Percentiles rank a stretch among this genome's conserved stretches.
phyloP scores from a whole-genome alignment of 2,329 filamentous ascomycete species.

The Aureobasidium leucospermi region DNA sequence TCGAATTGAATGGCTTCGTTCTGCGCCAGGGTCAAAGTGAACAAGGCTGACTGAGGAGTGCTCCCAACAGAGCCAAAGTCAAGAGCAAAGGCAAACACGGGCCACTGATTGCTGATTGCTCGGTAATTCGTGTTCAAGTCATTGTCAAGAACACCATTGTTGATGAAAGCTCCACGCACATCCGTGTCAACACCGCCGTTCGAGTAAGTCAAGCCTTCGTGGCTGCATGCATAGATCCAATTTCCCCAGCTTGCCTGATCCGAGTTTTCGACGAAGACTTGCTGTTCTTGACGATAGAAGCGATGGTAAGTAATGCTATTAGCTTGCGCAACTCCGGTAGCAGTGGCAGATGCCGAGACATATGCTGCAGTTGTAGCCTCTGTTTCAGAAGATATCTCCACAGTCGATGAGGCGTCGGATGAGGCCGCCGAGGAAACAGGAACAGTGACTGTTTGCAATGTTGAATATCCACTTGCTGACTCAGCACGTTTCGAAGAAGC shows the following conservation, averaged over 20 bases:
- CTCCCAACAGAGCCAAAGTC: slow-evolving; percentile 40
- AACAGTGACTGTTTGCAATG: not conserved
- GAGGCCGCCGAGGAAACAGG: not conserved
- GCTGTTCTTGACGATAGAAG: slow-evolving; percentile 25
- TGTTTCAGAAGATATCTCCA: not conserved
- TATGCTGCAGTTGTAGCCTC: not conserved
- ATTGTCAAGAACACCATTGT: slow-evolving; percentile 38
- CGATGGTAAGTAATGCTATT: slow-evolving; percentile 23
- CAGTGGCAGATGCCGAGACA: not conserved
- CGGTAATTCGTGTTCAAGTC: slow-evolving; percentile 41
- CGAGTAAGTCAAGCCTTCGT: slow-evolving; percentile 37
- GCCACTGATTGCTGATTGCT: slow-evolving; percentile 41
- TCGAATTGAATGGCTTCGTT: slow-evolving; percentile 45
- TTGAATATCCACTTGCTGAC: not conserved
- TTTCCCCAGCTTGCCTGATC: slow-evolving; percentile 47
- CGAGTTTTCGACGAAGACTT: slow-evolving; percentile 37
- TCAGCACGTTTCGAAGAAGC: not conserved
- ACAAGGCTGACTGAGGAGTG: slow-evolving; percentile 33
- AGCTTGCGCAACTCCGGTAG: not conserved
- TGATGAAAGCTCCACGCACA: slow-evolving; percentile 42
- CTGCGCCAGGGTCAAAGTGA: slow-evolving; percentile 45
- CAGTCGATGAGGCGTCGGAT: not conserved
- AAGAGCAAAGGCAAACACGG: slow-evolving; percentile 47
- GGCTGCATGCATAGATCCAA: slow-evolving; percentile 47
- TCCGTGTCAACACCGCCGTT: slow-evolving; percentile 36